Percentiles rank a stretch among this genome's conserved stretches.
phyloP scores from a whole-genome alignment of 2,329 filamentous ascomycete genomes.

The Aspergillus ochraceoroseus region DNA sequence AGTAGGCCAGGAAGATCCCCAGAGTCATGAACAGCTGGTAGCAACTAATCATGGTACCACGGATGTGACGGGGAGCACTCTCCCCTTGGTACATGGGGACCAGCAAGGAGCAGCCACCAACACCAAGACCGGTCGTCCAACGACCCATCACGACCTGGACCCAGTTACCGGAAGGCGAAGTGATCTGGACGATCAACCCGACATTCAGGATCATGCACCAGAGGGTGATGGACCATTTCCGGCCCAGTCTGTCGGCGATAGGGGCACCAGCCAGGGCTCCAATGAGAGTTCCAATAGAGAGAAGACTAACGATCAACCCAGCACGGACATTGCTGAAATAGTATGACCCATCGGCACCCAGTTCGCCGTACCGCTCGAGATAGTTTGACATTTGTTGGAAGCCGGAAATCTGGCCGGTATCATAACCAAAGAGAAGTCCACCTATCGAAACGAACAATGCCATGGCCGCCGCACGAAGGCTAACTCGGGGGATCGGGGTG shows the following conservation, averaged over 20 bases:
- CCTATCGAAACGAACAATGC: constrained; percentile 46
- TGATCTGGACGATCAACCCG: constrained; percentile 44
- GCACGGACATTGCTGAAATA: constrained; percentile 40
- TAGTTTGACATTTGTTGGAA: constrained; percentile 44
- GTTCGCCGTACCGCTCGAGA: constrained; percentile 37
- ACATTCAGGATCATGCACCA: constrained; percentile 42
- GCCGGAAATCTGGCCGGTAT: constrained; percentile 46
- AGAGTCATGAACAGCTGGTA: constrained; percentile 49
- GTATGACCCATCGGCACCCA: constrained; percentile 29
- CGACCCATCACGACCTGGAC: constrained; percentile 44
- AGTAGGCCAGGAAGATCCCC: constrained; percentile 46
- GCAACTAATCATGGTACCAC: constrained; percentile 45
- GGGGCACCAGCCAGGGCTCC: constrained; percentile 41
- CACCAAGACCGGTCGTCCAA: constrained; percentile 43
- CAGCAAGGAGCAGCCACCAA: constrained; percentile 43
- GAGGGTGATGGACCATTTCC: constrained; percentile 41
- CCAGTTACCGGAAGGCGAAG: constrained; percentile 37
- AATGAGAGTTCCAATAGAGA: constrained; percentile 44
- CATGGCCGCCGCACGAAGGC: constrained; percentile 39
- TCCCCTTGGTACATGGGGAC: constrained; percentile 48
- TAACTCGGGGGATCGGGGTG: constrained; percentile 34
- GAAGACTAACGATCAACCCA: constrained; percentile 42
- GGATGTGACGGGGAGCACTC: constrained; percentile 44
- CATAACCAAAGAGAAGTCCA: constrained; percentile 44
- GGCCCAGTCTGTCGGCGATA: constrained; percentile 41